Evolutionary conservation across 108 stramenopile species (phyloP), one percentile per base, ranked within the genome.

Genomic region (Cyclotella cryptica): DNA sequence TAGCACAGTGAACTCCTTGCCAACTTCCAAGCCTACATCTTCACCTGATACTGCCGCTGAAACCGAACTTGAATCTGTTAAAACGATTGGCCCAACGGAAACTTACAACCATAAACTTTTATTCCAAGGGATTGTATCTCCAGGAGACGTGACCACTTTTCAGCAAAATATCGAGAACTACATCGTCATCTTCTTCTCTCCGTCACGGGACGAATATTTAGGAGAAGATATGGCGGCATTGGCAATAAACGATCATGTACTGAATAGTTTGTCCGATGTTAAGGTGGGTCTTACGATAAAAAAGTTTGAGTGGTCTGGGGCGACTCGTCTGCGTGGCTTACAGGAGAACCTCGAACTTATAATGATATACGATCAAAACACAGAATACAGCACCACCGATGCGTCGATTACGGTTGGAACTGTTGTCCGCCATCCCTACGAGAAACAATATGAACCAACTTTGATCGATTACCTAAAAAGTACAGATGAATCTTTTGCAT

Each of bases 321-420:
- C 59, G 30, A 26, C 79, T 21, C 21, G 66, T 18, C 17, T 18
- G 12, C 5, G 40, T 0, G 12, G 19, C 6, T 57, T 41, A 35
- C 41, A 66, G 19, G 66, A 46, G 17, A 60, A 53, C 24, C 26
- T 47, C 14, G 61, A 55, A 21, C 62, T 81, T 15, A 42, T 70
- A 43, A 74, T 66, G 60, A 46, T 35, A 0, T 83, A 72, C 40
- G 66, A 72, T 26, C 81, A 83, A 72, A 83, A 69, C 0, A 77
- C 81, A 8, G 52, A 58, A 58, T 83, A 83, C 35, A 52, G 64
- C 19, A 83, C 81, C 5, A 47, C 65, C 42, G 81, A 76, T 62
- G 11, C 57, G 8, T 64, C 81, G 7, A 53, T 83, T 27, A 40
- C 62, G 29, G 49, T 76, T 15, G 69, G 43, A 3, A 67, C 71